Evolutionary conservation across 2,329 filamentous ascomycete genomes (phyloP).

Genomic region (Biscogniauxia marginata): DNA sequence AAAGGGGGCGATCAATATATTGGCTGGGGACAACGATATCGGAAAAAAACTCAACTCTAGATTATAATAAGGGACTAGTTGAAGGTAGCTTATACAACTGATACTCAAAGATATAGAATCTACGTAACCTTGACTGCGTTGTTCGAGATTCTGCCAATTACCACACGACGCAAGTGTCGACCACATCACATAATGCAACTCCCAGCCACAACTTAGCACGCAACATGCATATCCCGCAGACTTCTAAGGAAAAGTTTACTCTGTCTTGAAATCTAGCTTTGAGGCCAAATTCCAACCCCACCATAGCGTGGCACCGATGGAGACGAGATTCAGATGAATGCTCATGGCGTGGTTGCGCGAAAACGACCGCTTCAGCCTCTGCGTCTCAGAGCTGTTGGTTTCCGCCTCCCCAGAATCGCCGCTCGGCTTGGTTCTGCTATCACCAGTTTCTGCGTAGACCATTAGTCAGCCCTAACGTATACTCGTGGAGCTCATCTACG

Average conservation of each 20-base stretch:
- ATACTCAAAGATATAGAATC: too few relatives aligned
- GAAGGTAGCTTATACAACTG: too few relatives aligned
- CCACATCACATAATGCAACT: too few relatives aligned
- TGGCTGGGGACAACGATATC: too few relatives aligned
- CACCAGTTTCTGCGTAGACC: constrained; percentile 4
- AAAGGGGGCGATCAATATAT: too few relatives aligned
- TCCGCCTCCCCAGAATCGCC: constrained; percentile 11
- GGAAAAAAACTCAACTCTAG: too few relatives aligned
- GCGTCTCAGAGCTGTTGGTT: constrained; percentile 26
- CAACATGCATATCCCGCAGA: background rate
- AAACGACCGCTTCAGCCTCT: constrained; percentile 32
- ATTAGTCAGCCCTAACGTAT: background rate
- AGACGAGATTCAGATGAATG: constrained; percentile 41
- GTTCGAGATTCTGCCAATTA: too few relatives aligned
- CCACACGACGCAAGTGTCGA: too few relatives aligned
- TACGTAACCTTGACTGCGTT: too few relatives aligned
- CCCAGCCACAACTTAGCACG: background rate
- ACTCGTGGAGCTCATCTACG: too few relatives aligned
- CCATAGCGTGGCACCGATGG: constrained; percentile 32
- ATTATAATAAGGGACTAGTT: too few relatives aligned
- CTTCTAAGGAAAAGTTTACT: background rate
- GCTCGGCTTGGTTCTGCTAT: constrained; percentile 15
- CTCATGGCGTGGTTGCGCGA: constrained; percentile 40
- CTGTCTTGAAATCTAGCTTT: constrained; percentile 16
- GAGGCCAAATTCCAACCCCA: constrained; percentile 32